Percentiles rank a stretch among this genome's conserved stretches.
phyloP scores from a whole-genome alignment of 1,139 yeast genomes.

The Yamadazyma kanchanaburiensis region DNA sequence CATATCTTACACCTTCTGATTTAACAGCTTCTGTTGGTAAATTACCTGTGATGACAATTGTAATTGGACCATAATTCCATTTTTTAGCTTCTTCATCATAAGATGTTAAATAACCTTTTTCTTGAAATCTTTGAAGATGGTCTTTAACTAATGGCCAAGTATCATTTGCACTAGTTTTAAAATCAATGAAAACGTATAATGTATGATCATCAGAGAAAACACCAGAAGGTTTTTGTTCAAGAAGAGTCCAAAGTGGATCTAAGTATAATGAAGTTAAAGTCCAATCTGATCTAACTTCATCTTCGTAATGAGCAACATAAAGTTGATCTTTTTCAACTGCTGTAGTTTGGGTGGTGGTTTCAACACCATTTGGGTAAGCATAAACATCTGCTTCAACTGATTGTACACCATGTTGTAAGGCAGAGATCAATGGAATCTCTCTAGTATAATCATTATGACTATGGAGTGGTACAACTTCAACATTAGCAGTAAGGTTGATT shows the following conservation, averaged over 20 bases:
- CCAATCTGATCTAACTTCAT: constrained; percentile 36
- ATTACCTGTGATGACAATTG: constrained; percentile 40
- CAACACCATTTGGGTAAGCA: constrained; percentile 33
- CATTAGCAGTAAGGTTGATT: constrained; percentile 52
- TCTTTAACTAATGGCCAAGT: constrained; percentile 31
- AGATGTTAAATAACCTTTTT: constrained; percentile 29
- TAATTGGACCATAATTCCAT: constrained; percentile 32
- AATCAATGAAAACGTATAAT: constrained; percentile 41
- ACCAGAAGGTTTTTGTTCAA: constrained; percentile 41
- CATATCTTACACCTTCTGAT: constrained; percentile 25
- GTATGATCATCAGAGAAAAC: constrained; percentile 36
- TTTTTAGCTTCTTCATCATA: constrained; percentile 23
- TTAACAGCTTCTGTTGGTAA: constrained; percentile 31
- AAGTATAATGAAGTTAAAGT: constrained; percentile 53
- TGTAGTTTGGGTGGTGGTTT: constrained; percentile 17
- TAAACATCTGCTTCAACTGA: constrained; percentile 75
- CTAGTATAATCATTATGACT: constrained; percentile 82
- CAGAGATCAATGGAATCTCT: constrained; percentile 55
- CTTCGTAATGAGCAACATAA: constrained; percentile 63
- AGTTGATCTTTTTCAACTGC: constrained; percentile 27
- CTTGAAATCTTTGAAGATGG: constrained; percentile 30
- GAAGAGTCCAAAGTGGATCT: constrained; percentile 45
- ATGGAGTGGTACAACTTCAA: constrained; percentile 51
- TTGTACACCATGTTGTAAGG: constrained; percentile 53
- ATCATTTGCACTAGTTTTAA: constrained; percentile 31